Conservation (phyloP, 1,139 yeast species). For the Diutina neorugosa region DNA sequence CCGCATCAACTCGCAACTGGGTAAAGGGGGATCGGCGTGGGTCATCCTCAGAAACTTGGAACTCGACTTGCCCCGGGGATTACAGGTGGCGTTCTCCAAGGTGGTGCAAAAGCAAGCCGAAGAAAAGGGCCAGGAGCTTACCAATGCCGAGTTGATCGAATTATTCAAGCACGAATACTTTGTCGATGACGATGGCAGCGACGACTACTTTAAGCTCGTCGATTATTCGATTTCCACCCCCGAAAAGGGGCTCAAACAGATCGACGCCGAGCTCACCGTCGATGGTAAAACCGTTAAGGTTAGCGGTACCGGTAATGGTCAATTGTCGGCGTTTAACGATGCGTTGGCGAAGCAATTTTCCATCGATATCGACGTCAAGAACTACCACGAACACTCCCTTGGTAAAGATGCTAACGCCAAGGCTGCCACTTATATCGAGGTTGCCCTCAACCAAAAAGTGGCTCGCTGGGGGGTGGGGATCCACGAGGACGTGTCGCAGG, state of each 20-base stretch:
- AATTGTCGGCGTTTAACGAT: conserved; percentile 2
- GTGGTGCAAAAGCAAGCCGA: conserved; percentile 3
- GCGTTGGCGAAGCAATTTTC: neutral
- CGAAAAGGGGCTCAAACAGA: neutral
- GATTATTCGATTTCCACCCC: conserved; percentile 1
- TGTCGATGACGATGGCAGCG: neutral
- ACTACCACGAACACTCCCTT: conserved; percentile 5
- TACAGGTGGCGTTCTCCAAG: conserved; percentile 4
- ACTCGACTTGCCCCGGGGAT: conserved; percentile 3
- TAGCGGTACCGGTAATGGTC: conserved; percentile 1
- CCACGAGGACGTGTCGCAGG: conserved; percentile 4
- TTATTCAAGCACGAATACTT: conserved; percentile 3
- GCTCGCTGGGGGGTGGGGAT: conserved; percentile 4
- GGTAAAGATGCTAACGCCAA: conserved; percentile 1
- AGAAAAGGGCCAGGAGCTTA: conserved; percentile 2
- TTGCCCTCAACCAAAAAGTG: neutral
- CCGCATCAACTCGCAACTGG: conserved; percentile 2
- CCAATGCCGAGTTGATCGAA: neutral
- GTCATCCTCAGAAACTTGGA: conserved; percentile 1
- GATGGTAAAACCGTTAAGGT: neutral
- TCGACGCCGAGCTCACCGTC: neutral
- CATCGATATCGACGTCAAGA: conserved; percentile 1
- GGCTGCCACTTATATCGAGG: conserved; percentile 4
- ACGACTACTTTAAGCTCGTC: neutral
- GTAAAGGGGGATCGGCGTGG: conserved; percentile 4